A percentile compares a stretch with the other conserved stretches of the same genome.
Conservation (phyloP, 257 asterid species). For the Solanum virginianum region DNA sequence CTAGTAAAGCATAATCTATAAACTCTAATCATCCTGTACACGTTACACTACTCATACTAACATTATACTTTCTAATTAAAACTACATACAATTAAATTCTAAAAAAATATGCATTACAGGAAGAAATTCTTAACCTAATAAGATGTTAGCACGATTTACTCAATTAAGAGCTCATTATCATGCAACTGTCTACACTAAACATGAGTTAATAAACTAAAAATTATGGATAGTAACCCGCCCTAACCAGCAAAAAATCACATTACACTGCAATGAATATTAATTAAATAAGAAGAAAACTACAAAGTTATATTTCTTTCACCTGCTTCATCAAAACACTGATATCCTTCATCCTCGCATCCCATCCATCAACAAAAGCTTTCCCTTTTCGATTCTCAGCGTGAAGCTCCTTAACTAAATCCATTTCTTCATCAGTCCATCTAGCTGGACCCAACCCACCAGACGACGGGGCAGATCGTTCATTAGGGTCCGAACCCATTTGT, state of each 20-base stretch:
- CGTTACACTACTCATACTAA: neutral
- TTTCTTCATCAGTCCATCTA: constrained; percentile 46
- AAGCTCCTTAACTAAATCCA: constrained; percentile 17
- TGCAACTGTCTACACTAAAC: neutral
- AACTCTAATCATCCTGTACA: neutral
- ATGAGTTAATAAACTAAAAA: neutral
- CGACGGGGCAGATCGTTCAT: neutral
- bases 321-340: constrained; percentile 49
- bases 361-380: constrained; percentile 36
- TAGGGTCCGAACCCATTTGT: constrained; percentile 14
- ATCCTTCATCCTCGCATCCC: constrained; percentile 49
- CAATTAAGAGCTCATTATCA: neutral
- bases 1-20: neutral
- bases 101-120: neutral
- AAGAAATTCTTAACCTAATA: neutral
- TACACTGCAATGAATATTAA: neutral
- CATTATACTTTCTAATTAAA: neutral
- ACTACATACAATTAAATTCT: neutral
- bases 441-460: constrained; percentile 5
- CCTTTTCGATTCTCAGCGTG: constrained; percentile 29
- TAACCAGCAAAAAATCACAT: neutral
- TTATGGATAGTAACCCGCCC: neutral
- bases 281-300: neutral
- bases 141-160: neutral
- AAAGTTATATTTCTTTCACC: constrained; percentile 9